These are phyloP conservation scores for Colletotrichum filicis DNA, from an alignment of 2,329 filamentous ascomycete species.

Conservation along the genomic window DNA sequence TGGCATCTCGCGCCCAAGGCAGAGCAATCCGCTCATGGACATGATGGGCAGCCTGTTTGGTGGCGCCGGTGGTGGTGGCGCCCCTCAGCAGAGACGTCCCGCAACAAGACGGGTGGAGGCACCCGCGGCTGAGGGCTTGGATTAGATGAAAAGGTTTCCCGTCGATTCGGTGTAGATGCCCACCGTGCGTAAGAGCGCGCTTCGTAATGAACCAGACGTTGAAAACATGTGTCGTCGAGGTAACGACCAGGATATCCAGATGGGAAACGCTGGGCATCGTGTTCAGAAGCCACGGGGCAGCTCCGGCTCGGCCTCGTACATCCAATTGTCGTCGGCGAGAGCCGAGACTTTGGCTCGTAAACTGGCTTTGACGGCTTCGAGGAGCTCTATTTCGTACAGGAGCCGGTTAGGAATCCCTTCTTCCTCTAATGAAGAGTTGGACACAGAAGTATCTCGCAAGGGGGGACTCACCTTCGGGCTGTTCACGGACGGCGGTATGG, in stretches of 20 bases:
- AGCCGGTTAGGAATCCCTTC: slow-evolving; percentile 3
- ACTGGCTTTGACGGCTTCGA: slow-evolving; percentile 76
- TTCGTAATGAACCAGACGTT: background rate
- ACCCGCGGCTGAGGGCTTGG: slow-evolving; percentile 69
- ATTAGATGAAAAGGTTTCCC: slow-evolving; percentile 52
- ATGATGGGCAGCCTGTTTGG: slow-evolving; percentile 98
- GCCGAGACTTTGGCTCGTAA: slow-evolving; percentile 78
- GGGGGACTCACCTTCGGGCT: slow-evolving; percentile 55
- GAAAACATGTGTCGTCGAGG: background rate
- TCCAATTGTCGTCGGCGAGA: slow-evolving; percentile 88
- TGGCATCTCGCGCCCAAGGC: slow-evolving; percentile 85
- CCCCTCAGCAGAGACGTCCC: slow-evolving; percentile 51
- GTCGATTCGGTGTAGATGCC: background rate
- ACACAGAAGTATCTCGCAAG: background rate
- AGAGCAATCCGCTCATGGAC: slow-evolving; percentile 93
- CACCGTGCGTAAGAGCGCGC: background rate
- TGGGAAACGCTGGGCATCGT: slow-evolving; percentile 12
- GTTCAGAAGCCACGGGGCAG: slow-evolving; percentile 52
- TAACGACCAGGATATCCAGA: slow-evolving; percentile 33
- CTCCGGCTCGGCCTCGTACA: slow-evolving; percentile 79
- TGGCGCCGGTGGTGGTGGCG: slow-evolving; percentile 68
- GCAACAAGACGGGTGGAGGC: slow-evolving; percentile 57
- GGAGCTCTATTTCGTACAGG: slow-evolving; percentile 65
- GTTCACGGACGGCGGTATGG: slow-evolving; percentile 65
- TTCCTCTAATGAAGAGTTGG: background rate